Percentiles rank a stretch among this genome's conserved stretches.
These are phyloP conservation scores for Candida gorgasii DNA, from an alignment of 805 yeast genomes.

Conservation along the genomic window DNA sequence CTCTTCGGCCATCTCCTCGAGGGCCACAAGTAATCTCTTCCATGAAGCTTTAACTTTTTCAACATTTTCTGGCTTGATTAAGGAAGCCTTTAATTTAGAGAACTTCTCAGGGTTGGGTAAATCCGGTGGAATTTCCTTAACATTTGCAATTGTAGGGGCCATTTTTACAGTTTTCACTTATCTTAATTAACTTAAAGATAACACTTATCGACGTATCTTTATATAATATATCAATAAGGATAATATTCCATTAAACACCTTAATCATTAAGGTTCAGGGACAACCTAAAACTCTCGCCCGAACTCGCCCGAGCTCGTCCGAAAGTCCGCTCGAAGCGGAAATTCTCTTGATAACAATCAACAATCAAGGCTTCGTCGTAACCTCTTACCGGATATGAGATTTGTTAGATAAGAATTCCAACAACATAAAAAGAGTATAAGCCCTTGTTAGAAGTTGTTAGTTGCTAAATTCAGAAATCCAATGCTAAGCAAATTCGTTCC, in stretches of 20 bases:
- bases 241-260: too few relatives aligned
- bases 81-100: slow-evolving; percentile 18
- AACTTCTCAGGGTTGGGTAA: slow-evolving; percentile 12
- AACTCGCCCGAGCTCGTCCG: slow-evolving; percentile 1
- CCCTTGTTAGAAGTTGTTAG: too few relatives aligned
- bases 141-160: slow-evolving; percentile 10
- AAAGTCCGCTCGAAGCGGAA: too few relatives aligned
- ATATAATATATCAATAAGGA: too few relatives aligned
- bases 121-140: slow-evolving; percentile 11
- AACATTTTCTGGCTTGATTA: slow-evolving; percentile 25
- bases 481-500: slow-evolving; percentile 11
- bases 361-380: too few relatives aligned
- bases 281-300: background rate
- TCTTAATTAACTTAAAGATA: background rate
- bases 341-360: background rate
- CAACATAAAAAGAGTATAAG: background rate
- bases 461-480: background rate
- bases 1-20: slow-evolving; percentile 20
- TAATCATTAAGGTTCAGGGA: too few relatives aligned
- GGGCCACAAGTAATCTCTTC: slow-evolving; percentile 25
- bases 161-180: background rate
- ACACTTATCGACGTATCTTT: background rate
- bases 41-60: slow-evolving; percentile 28
- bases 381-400: too few relatives aligned
- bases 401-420: background rate